phyloP scores from a whole-genome alignment of 257 asterid genomes.

The Gardenia jasminoides region DNA sequence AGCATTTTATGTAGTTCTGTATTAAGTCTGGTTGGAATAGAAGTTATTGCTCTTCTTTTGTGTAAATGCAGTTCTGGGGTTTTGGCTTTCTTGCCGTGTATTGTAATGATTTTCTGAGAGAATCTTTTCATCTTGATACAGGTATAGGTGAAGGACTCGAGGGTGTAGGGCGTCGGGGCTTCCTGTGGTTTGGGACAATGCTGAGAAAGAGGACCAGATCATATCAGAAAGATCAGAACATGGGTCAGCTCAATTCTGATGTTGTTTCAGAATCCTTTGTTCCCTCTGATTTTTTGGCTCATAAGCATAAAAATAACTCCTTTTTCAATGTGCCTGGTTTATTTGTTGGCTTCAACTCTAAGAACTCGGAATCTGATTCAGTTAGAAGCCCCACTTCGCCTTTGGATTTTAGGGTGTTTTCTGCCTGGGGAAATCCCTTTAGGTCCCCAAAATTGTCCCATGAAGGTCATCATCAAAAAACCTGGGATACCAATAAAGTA shows the following conservation, averaged over 20 bases:
- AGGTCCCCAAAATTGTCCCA: conserved; percentile 46
- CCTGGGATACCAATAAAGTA: conserved; percentile 71
- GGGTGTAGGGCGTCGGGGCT: conserved; percentile 19
- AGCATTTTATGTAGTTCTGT: neutral
- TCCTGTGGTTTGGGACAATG: conserved; percentile 38
- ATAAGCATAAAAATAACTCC: conserved; percentile 50
- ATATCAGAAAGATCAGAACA: conserved; percentile 54
- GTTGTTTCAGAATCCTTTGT: conserved; percentile 49
- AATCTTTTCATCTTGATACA: conserved; percentile 28
- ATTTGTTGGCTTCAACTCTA: conserved; percentile 62
- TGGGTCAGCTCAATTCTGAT: conserved; percentile 54
- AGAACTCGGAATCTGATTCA: conserved; percentile 72
- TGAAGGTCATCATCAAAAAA: conserved; percentile 43
- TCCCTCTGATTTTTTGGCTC: conserved; percentile 46
- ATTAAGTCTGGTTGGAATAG: conserved; percentile 6
- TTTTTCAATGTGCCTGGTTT: conserved; percentile 59
- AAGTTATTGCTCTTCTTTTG: conserved; percentile 11
- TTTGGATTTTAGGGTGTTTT: conserved; percentile 74
- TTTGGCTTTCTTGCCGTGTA: conserved; percentile 14
- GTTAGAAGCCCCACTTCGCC: conserved; percentile 92
- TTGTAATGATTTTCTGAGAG: conserved; percentile 16
- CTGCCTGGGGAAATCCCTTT: conserved; percentile 65
- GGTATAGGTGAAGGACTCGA: conserved; percentile 38
- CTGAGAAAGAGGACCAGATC: conserved; percentile 74
- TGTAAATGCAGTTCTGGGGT: conserved; percentile 29